phyloP scores from a whole-genome alignment of 2,329 filamentous ascomycete genomes.

The Fusarium domesticum region DNA sequence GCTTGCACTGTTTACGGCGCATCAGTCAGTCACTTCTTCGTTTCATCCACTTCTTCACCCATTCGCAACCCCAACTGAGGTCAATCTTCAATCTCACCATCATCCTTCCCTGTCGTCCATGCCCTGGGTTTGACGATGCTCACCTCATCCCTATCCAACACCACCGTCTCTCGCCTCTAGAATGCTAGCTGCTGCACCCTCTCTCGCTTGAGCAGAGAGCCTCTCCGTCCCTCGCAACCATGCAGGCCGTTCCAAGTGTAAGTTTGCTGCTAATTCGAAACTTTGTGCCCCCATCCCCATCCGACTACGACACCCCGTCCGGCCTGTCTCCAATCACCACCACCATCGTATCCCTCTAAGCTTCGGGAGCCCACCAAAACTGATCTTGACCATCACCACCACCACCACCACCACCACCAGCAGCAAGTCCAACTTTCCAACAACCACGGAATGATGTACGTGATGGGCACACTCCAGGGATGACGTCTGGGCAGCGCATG shows the following conservation, averaged over 20 bases:
- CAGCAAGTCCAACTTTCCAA: no score
- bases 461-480: no score
- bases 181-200: slow-evolving; percentile 37
- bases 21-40: background rate
- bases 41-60: slow-evolving; percentile 7
- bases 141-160: slow-evolving; percentile 28
- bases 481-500: no score
- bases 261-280: slow-evolving; percentile 31
- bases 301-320: background rate
- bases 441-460: no score
- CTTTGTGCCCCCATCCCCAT: slow-evolving; percentile 13
- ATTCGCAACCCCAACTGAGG: background rate
- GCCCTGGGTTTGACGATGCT: slow-evolving; percentile 31
- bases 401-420: slow-evolving; percentile 21
- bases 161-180: slow-evolving; percentile 30
- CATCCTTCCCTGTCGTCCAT: slow-evolving; percentile 24
- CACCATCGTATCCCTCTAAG: background rate
- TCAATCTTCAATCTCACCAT: background rate
- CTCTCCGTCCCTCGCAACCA: slow-evolving; percentile 38
- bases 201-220: slow-evolving; percentile 38
- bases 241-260: slow-evolving; percentile 54
- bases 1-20: background rate
- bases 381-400: slow-evolving; percentile 11
- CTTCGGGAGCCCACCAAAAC: slow-evolving; percentile 3
- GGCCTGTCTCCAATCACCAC: background rate